phyloP scores from a whole-genome alignment of 306 rosid species.

The Prunus persica region DNA sequence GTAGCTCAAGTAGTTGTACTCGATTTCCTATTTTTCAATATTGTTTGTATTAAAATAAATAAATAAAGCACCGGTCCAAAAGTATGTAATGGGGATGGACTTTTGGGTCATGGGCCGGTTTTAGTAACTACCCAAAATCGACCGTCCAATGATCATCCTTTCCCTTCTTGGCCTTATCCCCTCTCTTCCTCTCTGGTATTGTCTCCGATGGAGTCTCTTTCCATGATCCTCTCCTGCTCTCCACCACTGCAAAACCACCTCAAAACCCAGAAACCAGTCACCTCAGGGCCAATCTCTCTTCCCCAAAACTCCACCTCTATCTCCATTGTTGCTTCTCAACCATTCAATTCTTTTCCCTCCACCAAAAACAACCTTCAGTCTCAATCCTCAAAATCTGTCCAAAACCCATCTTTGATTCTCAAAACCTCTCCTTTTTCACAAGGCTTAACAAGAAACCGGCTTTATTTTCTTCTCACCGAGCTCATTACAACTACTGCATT shows the following conservation, averaged over 20 bases:
- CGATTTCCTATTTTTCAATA: too few relatives aligned
- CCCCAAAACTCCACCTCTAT: constrained; percentile 31
- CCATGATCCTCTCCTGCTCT: constrained; percentile 48
- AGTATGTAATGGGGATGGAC: neutral
- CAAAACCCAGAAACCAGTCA: constrained; percentile 36
- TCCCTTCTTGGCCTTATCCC: constrained; percentile 16
- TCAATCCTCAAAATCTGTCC: constrained; percentile 21
- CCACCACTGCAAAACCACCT: constrained; percentile 46
- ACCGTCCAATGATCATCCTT: neutral
- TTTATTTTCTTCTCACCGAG: constrained; percentile 34
- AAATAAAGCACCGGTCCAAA: neutral
- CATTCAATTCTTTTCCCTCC: constrained; percentile 17
- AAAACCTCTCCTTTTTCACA: constrained; percentile 9
- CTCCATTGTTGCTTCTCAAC: constrained; percentile 18
- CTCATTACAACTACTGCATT: constrained; percentile 37
- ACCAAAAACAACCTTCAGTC: constrained; percentile 14
- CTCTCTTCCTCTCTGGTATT: neutral
- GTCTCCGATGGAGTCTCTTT: constrained; percentile 57
- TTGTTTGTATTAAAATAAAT: too few relatives aligned
- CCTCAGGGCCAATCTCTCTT: constrained; percentile 30
- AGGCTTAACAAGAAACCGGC: constrained; percentile 15
- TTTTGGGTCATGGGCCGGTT: neutral
- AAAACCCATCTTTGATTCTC: constrained; percentile 19
- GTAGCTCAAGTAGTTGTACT: too few relatives aligned
- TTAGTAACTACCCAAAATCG: neutral